Base-by-base conservation (phyloP, 2,329 filamentous ascomycete species). In the Aaosphaeria pasadenensis region DNA sequence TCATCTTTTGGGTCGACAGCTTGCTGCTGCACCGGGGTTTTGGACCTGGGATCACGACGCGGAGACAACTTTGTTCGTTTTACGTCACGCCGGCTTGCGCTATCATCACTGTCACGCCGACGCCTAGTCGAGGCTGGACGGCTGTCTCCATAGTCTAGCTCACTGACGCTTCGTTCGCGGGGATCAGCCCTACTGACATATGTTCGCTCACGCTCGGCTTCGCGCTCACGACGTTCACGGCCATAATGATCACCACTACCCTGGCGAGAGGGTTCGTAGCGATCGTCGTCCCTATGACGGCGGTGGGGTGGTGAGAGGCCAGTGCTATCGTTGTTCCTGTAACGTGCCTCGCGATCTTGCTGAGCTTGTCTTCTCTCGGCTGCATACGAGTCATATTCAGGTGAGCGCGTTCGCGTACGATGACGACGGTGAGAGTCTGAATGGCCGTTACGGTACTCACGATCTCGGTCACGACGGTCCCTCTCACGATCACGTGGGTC, bases 361-460 rank as follows among this genome's bases (percentile, higher is more conserved):
- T 94, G 91, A 39, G 92, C 92, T 70, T 92, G 94, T 62, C 91
- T 87, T 56, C 94, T 85, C 67, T 99, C 94, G 51, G 91, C 94
- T 72, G 97, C 94, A 71, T 99, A 99, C 17, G 89, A 84, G 73
- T 99, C 91, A 49, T 84, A 83, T 71, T 97, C 94, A n/a, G 91
- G 91, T 59, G 87, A 91, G 61, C 91, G 89, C 66, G 89, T 95
- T 59, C 83, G 82, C 59, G 89, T 79, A 56, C 75, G 75, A 54
- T 70, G 69, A 55, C 73, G 69, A 47, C 69, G 69, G 44, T 69
- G 64, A 50, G 69, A 65, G 50, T 67, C 64, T 51, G 60, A 57
- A 60, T 73, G 64, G 45, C 67, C 66, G 52, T 70, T 69, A 43
- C 71, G 67, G 56, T 70, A 69, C 59, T 69, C 66, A 62, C 66